Percentiles rank a stretch among this genome's conserved stretches.
phyloP scores from a whole-genome alignment of 345 rosid species.

The Ailanthus altissimus region DNA sequence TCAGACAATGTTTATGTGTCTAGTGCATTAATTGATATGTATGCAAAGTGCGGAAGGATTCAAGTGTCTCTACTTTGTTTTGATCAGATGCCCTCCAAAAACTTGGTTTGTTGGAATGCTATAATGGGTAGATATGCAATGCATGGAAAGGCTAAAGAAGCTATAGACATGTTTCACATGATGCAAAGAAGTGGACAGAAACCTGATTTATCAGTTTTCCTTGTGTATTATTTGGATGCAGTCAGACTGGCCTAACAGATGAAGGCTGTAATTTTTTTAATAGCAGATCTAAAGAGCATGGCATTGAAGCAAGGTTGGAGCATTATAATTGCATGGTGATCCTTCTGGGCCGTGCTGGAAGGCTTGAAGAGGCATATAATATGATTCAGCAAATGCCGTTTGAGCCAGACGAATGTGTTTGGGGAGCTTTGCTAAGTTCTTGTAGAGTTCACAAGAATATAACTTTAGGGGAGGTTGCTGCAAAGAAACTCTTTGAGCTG shows the following conservation, averaged over 20 bases:
- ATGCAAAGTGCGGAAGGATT: conserved; percentile 74
- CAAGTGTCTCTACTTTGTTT: conserved; percentile 52
- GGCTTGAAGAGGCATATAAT: conserved; percentile 63
- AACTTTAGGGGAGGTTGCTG: conserved; percentile 39
- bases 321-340: conserved; percentile 82
- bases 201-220: conserved; percentile 67
- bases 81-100: conserved; percentile 53
- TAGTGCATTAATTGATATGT: conserved; percentile 77
- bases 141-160: conserved; percentile 69
- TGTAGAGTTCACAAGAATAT: conserved; percentile 48
- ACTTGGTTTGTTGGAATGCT: conserved; percentile 78
- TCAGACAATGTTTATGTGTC: conserved; percentile 34
- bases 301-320: conserved; percentile 57
- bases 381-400: conserved; percentile 62
- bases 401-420: conserved; percentile 62
- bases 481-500: conserved; percentile 40
- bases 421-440: conserved; percentile 86
- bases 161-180: conserved; percentile 49
- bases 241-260: conserved; percentile 59
- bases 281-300: conserved; percentile 52
- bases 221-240: conserved; percentile 63
- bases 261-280: conserved; percentile 55
- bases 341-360: conserved; percentile 71
- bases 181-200: conserved; percentile 48
- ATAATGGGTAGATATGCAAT: conserved; percentile 67